A percentile compares a stretch with the other conserved stretches of the same genome.
These are phyloP conservation scores for Artemisia tridentata DNA, from an alignment of 129 eudicot species.

Conservation along the genomic window DNA sequence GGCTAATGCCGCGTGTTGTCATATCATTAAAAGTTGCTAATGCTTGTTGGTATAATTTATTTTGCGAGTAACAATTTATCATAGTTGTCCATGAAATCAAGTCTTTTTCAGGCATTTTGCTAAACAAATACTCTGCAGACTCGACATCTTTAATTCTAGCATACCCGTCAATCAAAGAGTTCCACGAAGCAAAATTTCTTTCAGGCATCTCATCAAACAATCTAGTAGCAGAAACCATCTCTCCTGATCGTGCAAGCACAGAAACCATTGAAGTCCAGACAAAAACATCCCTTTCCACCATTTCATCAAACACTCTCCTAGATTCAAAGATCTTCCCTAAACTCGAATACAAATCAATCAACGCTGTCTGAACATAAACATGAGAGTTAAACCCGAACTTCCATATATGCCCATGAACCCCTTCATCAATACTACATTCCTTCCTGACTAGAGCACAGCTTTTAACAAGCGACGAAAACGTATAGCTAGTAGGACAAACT, in stretches of 20 bases:
- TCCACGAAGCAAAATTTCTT: conserved; percentile 53
- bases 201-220: conserved; percentile 69
- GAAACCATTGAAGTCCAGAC: conserved; percentile 60
- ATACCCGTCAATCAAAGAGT: conserved; percentile 58
- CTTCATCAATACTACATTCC: too few relatives aligned
- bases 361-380: conserved; percentile 52
- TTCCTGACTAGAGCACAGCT: conserved; percentile 35
- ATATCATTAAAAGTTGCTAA: conserved; percentile 46
- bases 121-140: conserved; percentile 50
- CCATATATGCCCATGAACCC: too few relatives aligned
- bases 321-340: conserved; percentile 40
- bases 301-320: conserved; percentile 54
- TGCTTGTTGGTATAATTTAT: conserved; percentile 41
- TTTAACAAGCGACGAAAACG: conserved; percentile 66
- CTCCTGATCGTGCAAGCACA: conserved; percentile 44
- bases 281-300: conserved; percentile 54
- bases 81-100: conserved; percentile 75
- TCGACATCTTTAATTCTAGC: conserved; percentile 48
- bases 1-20: conserved; percentile 40
- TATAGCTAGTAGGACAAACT: conserved; percentile 62
- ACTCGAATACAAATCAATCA: conserved; percentile 59
- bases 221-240: conserved; percentile 46
- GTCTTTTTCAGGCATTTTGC: conserved; percentile 43
- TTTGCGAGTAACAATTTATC: conserved; percentile 54
- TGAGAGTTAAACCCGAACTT: conserved; percentile 22